Conservation (phyloP, 306 rosid species). For the Datisca glomerata region DNA sequence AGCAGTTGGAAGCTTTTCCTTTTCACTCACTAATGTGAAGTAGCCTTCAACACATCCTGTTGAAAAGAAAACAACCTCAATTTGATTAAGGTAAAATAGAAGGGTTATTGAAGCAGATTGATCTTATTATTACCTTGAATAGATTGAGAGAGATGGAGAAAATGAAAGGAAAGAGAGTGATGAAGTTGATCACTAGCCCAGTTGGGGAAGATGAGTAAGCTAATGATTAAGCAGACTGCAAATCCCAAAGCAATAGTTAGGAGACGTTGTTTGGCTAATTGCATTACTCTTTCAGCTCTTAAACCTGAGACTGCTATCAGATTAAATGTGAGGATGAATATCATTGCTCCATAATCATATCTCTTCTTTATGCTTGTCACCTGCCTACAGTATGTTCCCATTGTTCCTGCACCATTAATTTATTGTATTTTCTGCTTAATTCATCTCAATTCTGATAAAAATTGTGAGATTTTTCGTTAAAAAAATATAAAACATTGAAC, state of each 20-base stretch:
- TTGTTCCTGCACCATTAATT: too few relatives aligned
- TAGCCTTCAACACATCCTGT: constrained; percentile 54
- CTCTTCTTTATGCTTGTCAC: constrained; percentile 54
- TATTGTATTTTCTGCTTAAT: too few relatives aligned
- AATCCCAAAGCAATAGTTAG: constrained; percentile 54
- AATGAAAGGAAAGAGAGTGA: constrained; percentile 34
- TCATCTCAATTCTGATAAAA: too few relatives aligned
- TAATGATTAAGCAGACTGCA: constrained; percentile 41
- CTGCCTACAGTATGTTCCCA: constrained; percentile 40
- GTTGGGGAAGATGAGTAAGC: constrained; percentile 48
- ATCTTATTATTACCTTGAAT: constrained; percentile 39
- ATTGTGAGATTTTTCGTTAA: too few relatives aligned
- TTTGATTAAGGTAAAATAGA: background rate
- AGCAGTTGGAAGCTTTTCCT: constrained; percentile 17
- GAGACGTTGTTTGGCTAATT: constrained; percentile 53
- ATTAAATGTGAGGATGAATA: constrained; percentile 67
- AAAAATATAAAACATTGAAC: too few relatives aligned
- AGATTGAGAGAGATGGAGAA: constrained; percentile 38
- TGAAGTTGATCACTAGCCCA: constrained; percentile 96
- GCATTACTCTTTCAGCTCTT: constrained; percentile 34
- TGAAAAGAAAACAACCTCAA: background rate
- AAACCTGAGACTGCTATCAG: constrained; percentile 66
- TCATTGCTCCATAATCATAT: constrained; percentile 65
- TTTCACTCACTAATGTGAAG: constrained; percentile 18
- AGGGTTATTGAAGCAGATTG: background rate